Conservation (phyloP, 345 rosid species). For the Camelina laxa region DNA sequence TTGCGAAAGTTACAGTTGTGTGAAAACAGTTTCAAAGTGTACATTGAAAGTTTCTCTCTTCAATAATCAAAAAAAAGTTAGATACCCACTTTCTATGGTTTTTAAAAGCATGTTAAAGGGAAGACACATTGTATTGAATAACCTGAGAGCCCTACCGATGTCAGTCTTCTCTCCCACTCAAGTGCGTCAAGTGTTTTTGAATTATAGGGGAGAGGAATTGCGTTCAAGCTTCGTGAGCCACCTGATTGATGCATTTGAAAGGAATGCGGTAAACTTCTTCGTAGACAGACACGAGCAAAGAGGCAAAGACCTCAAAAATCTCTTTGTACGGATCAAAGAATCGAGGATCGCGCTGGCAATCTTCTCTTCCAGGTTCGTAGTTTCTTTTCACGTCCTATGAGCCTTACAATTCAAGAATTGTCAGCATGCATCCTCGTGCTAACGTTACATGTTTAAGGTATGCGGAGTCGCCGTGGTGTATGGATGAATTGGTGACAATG, state of each 20-base stretch:
- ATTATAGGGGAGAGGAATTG: conserved; percentile 1
- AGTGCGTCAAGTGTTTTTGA: conserved; percentile 17
- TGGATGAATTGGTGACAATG: conserved; percentile 8
- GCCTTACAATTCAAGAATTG: neutral
- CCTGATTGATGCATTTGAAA: conserved; percentile 7
- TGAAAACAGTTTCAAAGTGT: neutral
- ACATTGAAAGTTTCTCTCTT: neutral
- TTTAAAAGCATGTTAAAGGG: neutral
- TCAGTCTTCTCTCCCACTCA: neutral
- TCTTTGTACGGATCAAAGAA: neutral
- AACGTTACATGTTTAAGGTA: neutral
- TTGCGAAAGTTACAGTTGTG: neutral
- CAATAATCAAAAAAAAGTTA: no score
- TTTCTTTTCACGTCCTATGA: neutral
- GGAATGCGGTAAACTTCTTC: neutral
- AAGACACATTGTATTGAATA: neutral
- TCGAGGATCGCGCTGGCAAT: neutral
- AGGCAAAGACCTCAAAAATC: conserved; percentile 17
- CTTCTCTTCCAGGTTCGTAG: neutral
- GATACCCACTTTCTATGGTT: neutral
- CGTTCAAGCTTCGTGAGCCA: conserved; percentile 6
- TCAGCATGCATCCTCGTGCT: no score
- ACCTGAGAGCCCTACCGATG: neutral
- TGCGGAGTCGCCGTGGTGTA: neutral
- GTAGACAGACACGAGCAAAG: conserved; percentile 6